phyloP scores from a whole-genome alignment of 2,329 filamentous ascomycete species.

The Teratosphaeria viscida region DNA sequence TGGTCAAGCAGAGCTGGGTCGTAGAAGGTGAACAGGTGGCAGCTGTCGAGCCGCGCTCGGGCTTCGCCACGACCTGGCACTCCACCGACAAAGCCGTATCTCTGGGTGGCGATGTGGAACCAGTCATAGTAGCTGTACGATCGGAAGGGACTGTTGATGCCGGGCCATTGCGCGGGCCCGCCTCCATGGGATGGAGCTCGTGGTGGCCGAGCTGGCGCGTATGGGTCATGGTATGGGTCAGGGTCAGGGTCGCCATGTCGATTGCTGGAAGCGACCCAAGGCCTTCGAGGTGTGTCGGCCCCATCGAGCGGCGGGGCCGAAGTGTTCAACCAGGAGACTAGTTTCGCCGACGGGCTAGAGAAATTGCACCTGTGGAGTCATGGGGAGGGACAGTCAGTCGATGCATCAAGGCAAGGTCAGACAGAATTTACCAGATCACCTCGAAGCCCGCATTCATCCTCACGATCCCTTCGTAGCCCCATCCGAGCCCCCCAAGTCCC shows the following conservation, averaged over 20 bases:
- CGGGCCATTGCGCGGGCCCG: background rate
- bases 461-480: constrained; percentile 47
- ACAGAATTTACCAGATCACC: constrained; percentile 40
- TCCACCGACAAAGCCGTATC: constrained; percentile 29
- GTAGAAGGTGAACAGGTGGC: constrained; percentile 39
- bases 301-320: constrained; percentile 28
- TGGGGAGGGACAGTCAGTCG: background rate
- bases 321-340: constrained; percentile 38
- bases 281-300: background rate
- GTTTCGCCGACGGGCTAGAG: constrained; percentile 30
- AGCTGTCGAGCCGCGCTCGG: constrained; percentile 31
- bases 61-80: constrained; percentile 33
- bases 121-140: constrained; percentile 7
- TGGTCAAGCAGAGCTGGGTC: constrained; percentile 27
- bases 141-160: constrained; percentile 1
- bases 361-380: constrained; percentile 44
- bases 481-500: constrained; percentile 35
- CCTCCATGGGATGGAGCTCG: background rate
- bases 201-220: background rate
- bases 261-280: background rate
- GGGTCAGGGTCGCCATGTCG: background rate
- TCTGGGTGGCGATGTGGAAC: constrained; percentile 7
- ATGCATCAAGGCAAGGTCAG: background rate
- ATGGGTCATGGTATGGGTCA: background rate
- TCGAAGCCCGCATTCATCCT: constrained; percentile 61